Conservation (phyloP, 805 yeast genomes). For the Cyberlindnera xylosilytica region DNA sequence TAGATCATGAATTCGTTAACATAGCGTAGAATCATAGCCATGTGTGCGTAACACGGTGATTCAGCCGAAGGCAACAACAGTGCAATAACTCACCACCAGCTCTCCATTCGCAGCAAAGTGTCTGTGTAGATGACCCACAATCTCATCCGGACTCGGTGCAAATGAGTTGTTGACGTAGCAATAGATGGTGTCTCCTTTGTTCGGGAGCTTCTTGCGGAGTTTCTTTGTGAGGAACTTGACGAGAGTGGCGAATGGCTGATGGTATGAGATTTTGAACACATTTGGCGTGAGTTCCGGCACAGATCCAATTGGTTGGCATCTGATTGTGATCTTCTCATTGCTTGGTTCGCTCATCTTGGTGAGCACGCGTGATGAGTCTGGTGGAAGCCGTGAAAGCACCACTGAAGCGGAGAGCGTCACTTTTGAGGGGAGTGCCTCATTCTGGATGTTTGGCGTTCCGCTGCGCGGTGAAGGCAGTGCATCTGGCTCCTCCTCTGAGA, state of each 20-base stretch:
- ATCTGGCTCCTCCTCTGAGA: background rate
- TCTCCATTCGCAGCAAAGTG: constrained; percentile 37
- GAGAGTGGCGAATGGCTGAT: constrained; percentile 45
- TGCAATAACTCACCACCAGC: constrained; percentile 43
- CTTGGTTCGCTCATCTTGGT: constrained; percentile 13
- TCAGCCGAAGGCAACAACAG: constrained; percentile 45
- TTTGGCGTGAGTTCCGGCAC: constrained; percentile 47
- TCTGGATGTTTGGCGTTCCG: constrained; percentile 17
- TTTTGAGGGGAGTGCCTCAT: constrained; percentile 19
- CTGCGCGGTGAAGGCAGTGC: background rate
- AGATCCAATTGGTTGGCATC: constrained; percentile 63
- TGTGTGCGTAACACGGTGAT: background rate
- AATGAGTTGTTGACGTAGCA: constrained; percentile 46
- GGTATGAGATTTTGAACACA: constrained; percentile 45
- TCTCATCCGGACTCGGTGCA: constrained; percentile 44
- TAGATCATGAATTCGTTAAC: background rate
- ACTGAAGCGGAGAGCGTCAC: constrained; percentile 25
- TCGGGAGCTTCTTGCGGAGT: constrained; percentile 27
- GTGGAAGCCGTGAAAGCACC: constrained; percentile 21
- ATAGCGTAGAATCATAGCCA: background rate
- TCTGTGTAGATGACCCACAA: constrained; percentile 34
- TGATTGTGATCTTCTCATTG: constrained; percentile 35
- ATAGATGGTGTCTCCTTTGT: constrained; percentile 27
- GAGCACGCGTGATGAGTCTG: constrained; percentile 16
- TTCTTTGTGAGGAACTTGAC: constrained; percentile 42